Base-by-base conservation (phyloP, 306 rosid species). In the Rosa rugosa region DNA sequence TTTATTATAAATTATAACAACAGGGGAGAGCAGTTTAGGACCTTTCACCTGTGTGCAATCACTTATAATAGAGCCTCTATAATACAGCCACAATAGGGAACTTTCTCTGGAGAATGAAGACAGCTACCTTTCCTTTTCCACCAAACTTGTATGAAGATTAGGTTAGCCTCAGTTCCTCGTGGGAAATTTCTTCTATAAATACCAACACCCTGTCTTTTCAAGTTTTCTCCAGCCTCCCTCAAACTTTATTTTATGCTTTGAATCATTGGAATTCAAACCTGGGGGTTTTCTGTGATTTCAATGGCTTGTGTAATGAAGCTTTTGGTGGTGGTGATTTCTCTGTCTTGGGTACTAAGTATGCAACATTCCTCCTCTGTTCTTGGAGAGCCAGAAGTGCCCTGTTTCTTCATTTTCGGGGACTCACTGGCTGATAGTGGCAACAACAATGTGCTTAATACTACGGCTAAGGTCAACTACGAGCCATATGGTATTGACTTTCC, bases 401-500 rank as follows among this genome's bases (percentile, higher is more conserved):
- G 93, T 10, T 47, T 75, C 23, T 89, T 87, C 79, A 72, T 87
- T 38, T 89, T 87, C 76, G 96, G 96, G 0, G 96, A 92, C 51
- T 89, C 93, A 14, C 42, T 85, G 0, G 80, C 79, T 6, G 93
- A 90, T 14, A 71, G 2, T 73, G 96, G 96, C 53, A 93, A 93
- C 47, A 93, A 89, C 74, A 92, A 90, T 73, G 0, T 5, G 2
- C 89, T 81, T 64, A 7, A 0, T 0, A 88, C 96, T 0, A 0
- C 0, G 0, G 79, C 84, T 3, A 91, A 36, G 80, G 47, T 56
- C 8, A 79, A 91, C 79, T 89, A 80, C 78, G 1, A 2, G 1
- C 97, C 98, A 0, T 88, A 91, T 27, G 93, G 94, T 25, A 80
- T 89, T 51, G 98, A 89, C 81, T 80, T 81, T 45, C 71, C 89